Base-by-base conservation (phyloP, 305 asterid species). In the Euphrasia arctica region DNA sequence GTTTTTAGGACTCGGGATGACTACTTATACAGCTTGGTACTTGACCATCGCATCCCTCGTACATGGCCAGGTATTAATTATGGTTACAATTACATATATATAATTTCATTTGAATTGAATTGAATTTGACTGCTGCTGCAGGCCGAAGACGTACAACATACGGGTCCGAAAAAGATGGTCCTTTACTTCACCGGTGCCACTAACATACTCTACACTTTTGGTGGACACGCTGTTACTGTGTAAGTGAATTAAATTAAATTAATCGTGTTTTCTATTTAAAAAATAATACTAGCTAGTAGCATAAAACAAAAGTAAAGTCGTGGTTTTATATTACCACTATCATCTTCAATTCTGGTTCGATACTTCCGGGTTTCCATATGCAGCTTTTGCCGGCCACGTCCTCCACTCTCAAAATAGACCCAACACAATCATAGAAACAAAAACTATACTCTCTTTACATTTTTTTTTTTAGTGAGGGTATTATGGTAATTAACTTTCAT, bases 221-320 rank as follows among this genome's bases (percentile, higher is more conserved):
- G 96, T 60, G 98, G 98, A 29, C 96, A 91, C 74, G 98, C 98
- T 78, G 96, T 91, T 50, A 91, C 95, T 75, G 98, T 91, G 98
- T 91, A 80, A 78, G 22, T 18, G 22, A 18, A 18, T 18, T 18
- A 18, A 18, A 18, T 18, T 18, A 18, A 18, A 18, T 18, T 18
- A 18, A 18, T 18, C 22, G 22, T 18, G 22, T 18, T 18, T 18
- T 18, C 1, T 18, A 18, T 0, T 18, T 18, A 18, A 18, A 18
- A 18, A 18, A 18, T 18, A 18, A 18, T 39, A 0, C 5, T 41
- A 9, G 8, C 2, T 28, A 48, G 31, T 18, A 22, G 43, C 22
- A 2, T 49, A 1, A 2, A 50, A 50, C 9, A n/a, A 50, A 50
- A 50, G 13, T n/a, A 50, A 50, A 50, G 13, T n/a, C 27, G 22